Percentiles rank a stretch among this genome's conserved stretches.
phyloP scores from a whole-genome alignment of 352 stramenopile genomes.

The Sclerospora graminicola region DNA sequence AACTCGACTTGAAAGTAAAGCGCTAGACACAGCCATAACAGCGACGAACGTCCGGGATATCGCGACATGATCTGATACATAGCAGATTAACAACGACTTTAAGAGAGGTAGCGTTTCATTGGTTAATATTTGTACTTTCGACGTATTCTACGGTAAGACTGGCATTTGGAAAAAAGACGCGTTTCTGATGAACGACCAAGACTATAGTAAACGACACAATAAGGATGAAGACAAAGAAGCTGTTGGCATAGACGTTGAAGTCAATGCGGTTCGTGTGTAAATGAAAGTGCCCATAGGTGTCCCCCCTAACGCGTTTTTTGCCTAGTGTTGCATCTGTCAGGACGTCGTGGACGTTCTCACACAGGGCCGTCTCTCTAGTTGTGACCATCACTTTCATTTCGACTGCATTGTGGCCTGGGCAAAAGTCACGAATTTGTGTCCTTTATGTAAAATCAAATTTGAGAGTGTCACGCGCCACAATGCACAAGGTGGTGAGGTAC shows the following conservation, averaged over 20 bases:
- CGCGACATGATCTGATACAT: no score
- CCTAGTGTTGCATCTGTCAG: constrained; percentile 78
- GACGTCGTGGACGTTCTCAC: constrained; percentile 41
- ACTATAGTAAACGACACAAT: no score
- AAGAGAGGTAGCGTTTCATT: no score
- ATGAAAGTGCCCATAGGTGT: no score
- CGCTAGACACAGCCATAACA: constrained; percentile 1
- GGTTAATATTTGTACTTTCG: no score
- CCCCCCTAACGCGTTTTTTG: background rate
- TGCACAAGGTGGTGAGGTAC: constrained; percentile 22
- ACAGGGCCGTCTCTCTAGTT: constrained; percentile 47
- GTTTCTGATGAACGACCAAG: no score
- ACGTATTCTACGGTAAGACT: no score
- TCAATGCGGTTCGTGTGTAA: no score
- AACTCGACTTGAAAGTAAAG: background rate
- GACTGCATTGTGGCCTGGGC: constrained; percentile 76
- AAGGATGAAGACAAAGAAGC: no score
- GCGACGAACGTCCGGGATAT: background rate
- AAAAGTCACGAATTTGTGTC: constrained; percentile 77
- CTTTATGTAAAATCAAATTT: constrained; percentile 74
- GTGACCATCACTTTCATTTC: constrained; percentile 80
- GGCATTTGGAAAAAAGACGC: no score
- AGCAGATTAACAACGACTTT: no score
- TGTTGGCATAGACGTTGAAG: no score
- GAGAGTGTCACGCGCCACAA: constrained; percentile 36